These are phyloP conservation scores for Fusarium mundagurra DNA, from an alignment of 2,329 filamentous ascomycete genomes.

Conservation along the genomic window DNA sequence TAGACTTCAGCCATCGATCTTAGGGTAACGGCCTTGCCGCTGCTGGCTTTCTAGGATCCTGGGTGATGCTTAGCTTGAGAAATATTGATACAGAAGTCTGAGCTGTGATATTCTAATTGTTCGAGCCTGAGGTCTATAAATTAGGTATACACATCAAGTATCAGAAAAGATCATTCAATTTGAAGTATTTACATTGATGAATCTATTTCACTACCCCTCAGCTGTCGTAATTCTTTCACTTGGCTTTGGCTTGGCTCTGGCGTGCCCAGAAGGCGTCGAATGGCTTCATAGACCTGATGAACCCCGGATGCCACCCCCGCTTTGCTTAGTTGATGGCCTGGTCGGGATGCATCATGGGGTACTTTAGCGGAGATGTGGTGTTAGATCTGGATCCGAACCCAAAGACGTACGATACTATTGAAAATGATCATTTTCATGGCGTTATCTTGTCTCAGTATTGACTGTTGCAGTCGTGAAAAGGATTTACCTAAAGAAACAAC, in stretches of 20 bases:
- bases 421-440: not conserved
- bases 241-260: constrained; percentile 17
- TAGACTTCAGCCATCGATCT: not conserved
- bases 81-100: not conserved
- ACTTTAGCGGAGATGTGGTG: constrained; percentile 13
- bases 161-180: not conserved
- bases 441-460: not conserved
- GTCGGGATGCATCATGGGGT: constrained; percentile 27
- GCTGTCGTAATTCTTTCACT: not conserved
- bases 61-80: not conserved
- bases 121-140: not conserved
- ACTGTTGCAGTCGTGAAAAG: not conserved
- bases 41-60: not conserved
- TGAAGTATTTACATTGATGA: not conserved
- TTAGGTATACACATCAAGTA: too few species aligned
- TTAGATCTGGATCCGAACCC: constrained; percentile 8
- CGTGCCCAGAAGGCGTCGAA: not conserved
- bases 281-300: constrained; percentile 18
- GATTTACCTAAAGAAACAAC: not conserved
- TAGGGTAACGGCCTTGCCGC: constrained; percentile 1
- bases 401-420: not conserved
- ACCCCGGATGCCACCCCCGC: constrained; percentile 32
- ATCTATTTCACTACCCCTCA: not conserved
- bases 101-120: not conserved
- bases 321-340: constrained; percentile 14